A percentile compares a stretch with the other conserved stretches of the same genome.
Evolutionary conservation across 2,329 filamentous ascomycete species (phyloP).

Genomic region (Fusarium nematophilum): DNA sequence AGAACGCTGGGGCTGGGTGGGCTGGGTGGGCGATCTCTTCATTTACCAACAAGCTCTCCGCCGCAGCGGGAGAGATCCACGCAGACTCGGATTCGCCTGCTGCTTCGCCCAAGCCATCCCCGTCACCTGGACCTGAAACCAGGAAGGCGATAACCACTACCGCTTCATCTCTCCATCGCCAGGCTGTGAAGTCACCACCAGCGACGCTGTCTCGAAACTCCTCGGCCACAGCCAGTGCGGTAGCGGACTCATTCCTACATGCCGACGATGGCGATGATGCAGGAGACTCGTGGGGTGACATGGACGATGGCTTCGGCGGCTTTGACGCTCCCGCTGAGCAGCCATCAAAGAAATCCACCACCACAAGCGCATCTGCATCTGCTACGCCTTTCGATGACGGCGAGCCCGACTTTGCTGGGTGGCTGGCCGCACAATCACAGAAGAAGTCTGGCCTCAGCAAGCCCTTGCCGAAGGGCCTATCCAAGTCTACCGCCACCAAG

Average conservation of each 20-base stretch:
- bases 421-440: slow-evolving; percentile 87
- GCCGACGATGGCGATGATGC: slow-evolving; percentile 71
- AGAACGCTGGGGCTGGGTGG: slow-evolving; percentile 67
- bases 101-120: slow-evolving; percentile 54
- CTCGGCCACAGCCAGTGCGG: slow-evolving; percentile 56
- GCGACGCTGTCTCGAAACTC: slow-evolving; percentile 60
- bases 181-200: slow-evolving; percentile 67
- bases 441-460: slow-evolving; percentile 73
- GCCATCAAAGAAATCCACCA: slow-evolving; percentile 30
- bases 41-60: slow-evolving; percentile 92
- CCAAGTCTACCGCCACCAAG: slow-evolving; percentile 65
- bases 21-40: slow-evolving; percentile 98
- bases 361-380: slow-evolving; percentile 47
- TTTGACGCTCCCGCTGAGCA: slow-evolving; percentile 49
- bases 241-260: slow-evolving; percentile 63
- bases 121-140: slow-evolving; percentile 54
- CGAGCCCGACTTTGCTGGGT: slow-evolving; percentile 95
- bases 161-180: slow-evolving; percentile 69
- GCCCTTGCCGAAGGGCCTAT: slow-evolving; percentile 83
- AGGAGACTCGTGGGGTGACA: slow-evolving; percentile 81
- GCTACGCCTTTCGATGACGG: slow-evolving; percentile 79
- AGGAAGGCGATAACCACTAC: slow-evolving; percentile 59
- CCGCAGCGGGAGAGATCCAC: slow-evolving; percentile 88
- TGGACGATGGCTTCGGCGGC: slow-evolving; percentile 64
- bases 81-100: slow-evolving; percentile 59